These are phyloP conservation scores for Bassia scoparia DNA, from an alignment of 148 eudicot species.

Conservation along the genomic window DNA sequence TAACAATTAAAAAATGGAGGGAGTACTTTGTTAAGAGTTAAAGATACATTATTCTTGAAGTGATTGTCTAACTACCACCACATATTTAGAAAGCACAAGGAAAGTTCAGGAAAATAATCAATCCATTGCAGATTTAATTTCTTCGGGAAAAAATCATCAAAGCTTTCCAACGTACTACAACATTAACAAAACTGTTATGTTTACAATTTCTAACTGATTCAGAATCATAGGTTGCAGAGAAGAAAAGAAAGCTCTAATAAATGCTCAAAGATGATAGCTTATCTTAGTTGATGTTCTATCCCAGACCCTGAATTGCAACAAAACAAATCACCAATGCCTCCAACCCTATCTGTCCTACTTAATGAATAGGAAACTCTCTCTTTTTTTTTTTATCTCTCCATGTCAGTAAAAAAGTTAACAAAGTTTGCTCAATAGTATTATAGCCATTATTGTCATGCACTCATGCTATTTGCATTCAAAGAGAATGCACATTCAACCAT, in stretches of 20 bases:
- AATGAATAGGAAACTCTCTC: background rate
- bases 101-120: background rate
- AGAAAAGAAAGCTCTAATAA: background rate
- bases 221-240: too few species aligned
- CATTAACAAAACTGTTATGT: background rate
- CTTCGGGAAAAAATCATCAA: background rate
- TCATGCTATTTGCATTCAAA: too few species aligned
- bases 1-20: too few species aligned
- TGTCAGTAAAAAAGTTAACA: background rate
- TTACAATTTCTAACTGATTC: background rate
- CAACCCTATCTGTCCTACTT: background rate
- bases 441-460: background rate
- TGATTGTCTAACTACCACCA: background rate
- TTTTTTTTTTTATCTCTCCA: background rate
- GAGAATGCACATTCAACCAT: too few species aligned
- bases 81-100: background rate
- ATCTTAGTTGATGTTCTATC: background rate
- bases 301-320: background rate
- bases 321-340: background rate
- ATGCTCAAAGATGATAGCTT: background rate
- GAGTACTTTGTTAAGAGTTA: background rate
- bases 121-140: background rate
- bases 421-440: background rate
- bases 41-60: background rate
- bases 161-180: background rate